Base-by-base conservation (phyloP, 805 yeast species). In the Candida morakotiae region DNA sequence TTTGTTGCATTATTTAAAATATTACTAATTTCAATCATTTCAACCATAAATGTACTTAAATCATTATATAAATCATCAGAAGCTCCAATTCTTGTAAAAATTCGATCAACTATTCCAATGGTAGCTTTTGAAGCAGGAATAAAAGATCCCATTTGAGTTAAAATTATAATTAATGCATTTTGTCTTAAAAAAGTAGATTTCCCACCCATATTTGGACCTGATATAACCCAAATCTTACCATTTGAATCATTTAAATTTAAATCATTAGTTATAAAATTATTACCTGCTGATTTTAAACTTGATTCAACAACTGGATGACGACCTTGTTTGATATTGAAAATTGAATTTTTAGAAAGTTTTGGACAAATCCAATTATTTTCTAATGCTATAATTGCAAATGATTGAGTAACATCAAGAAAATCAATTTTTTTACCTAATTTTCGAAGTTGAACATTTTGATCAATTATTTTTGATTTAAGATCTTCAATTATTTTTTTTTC, bases 121-220 rank as follows among this genome's bases (percentile, higher is more conserved):
- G 63, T 60, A 2, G 84, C 83, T 2, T 48, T 46, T 2, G 60
- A 52, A 2, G 91, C 88, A 0, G 95, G 93, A 0, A 87, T 76
- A 53, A 64, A 85, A 40, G 82, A 71, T 1, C 94, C 94, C 3
- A 83, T 67, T 51, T 85, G 94, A 0, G 84, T 80, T 75, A 85
- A 69, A 13, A 86, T 76, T 10, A 76, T 79, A 11, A 78, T 69
- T 14, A 87, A 56, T 0, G 93, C 95, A 24, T 83, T 73, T 48
- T 83, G 89, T 35, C 87, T 69, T 19, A 83, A 83, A 49, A 77
- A 80, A 0, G 89, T 80, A 17, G 87, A 79, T 51, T 86, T 86
- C 1, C 95, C 95, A 7, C 95, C 95, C 89, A 85, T 84, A 48
- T 85, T 85, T 0, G 94, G 93, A 0, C 95, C 95, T 0, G 95